Conservation (phyloP, 202 grass and related monocot species). For the Saccharum hybrid region DNA sequence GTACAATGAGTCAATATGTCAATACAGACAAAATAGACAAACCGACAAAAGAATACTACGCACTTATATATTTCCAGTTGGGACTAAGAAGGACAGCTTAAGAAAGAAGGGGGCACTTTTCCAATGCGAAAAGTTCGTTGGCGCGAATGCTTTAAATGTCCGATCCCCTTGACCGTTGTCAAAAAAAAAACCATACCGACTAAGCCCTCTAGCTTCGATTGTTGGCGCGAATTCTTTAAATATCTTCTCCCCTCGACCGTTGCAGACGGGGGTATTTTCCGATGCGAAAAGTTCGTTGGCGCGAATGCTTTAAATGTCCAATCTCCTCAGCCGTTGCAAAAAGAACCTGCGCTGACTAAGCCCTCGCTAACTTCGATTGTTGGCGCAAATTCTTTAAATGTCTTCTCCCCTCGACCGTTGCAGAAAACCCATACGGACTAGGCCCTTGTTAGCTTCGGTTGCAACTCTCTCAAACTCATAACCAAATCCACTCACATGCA, state of each 20-base stretch:
- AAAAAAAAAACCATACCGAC: neutral
- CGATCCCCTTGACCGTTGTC: neutral
- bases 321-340: neutral
- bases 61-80: no score
- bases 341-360: neutral
- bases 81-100: neutral
- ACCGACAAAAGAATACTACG: neutral
- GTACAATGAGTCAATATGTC: neutral
- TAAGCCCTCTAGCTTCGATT: neutral
- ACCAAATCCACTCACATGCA: neutral
- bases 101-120: neutral
- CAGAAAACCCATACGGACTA: accelerated
- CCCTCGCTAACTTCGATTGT: neutral
- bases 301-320: neutral
- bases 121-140: neutral
- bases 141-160: neutral
- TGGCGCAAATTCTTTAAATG: neutral
- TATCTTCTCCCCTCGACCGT: neutral
- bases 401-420: neutral
- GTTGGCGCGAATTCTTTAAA: neutral
- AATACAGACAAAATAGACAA: neutral
- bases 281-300: neutral
- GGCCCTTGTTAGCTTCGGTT: neutral
- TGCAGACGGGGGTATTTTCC: neutral
- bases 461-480: neutral